These are phyloP conservation scores for Epichloe brachyelytri DNA, from an alignment of 2,329 filamentous ascomycete species.

Conservation along the genomic window DNA sequence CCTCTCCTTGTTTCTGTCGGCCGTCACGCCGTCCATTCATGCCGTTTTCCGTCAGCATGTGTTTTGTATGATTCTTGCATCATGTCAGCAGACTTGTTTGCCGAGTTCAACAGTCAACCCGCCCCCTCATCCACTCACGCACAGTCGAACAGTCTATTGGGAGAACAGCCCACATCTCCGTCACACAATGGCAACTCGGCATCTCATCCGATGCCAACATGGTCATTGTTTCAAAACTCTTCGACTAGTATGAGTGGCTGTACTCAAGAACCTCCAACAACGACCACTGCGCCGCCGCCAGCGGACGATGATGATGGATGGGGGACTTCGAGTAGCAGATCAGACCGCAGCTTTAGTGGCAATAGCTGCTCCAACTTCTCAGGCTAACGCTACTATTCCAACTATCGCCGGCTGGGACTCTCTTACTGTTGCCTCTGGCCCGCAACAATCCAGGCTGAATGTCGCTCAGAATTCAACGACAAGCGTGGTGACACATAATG, in stretches of 20 bases:
- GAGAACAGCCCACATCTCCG: slow-evolving; percentile 7
- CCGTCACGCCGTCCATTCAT: not conserved
- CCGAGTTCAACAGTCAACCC: slow-evolving; percentile 43
- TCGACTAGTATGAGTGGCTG: slow-evolving; percentile 10
- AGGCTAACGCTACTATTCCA: not conserved
- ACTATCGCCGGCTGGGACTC: not conserved
- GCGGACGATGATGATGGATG: slow-evolving; percentile 48
- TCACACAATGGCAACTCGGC: slow-evolving; percentile 6
- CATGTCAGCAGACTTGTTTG: slow-evolving; percentile 56
- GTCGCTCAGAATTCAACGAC: not conserved
- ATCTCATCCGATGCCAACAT: slow-evolving; percentile 15
- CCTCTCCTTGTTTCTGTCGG: not conserved
- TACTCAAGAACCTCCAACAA: slow-evolving; percentile 3
- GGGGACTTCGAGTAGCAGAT: slow-evolving; percentile 50
- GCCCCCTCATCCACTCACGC: slow-evolving; percentile 16
- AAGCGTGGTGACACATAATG: not conserved
- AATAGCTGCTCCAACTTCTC: not conserved
- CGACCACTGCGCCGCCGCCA: slow-evolving; percentile 1
- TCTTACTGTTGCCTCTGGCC: not conserved
- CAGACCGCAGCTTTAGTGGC: slow-evolving; percentile 3
- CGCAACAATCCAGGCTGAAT: not conserved
- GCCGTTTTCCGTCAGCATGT: not conserved
- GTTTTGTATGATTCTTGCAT: slow-evolving; percentile 1
- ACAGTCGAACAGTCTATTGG: slow-evolving; percentile 4
- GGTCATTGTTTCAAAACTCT: slow-evolving; percentile 18